phyloP scores from a whole-genome alignment of 1,139 yeast species.

The Geotrichum aggregatum region DNA sequence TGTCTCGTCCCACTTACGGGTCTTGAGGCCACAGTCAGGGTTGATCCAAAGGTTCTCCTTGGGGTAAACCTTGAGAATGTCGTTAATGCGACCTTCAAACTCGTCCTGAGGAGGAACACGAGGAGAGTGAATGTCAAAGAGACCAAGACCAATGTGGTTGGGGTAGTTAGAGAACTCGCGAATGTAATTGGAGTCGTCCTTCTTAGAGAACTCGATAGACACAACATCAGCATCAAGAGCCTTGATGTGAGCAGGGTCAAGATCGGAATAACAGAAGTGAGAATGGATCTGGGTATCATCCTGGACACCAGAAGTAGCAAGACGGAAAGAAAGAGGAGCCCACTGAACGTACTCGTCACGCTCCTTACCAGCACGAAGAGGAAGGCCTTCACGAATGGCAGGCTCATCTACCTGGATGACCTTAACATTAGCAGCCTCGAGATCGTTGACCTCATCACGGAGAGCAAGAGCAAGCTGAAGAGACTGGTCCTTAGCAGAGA shows the following conservation, averaged over 20 bases:
- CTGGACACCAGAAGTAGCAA: conserved; percentile 96
- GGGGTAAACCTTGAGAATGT: conserved; percentile 94
- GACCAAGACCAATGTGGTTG: conserved; percentile 98
- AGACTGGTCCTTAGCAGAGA: conserved; percentile 90
- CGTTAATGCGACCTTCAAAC: conserved; percentile 87
- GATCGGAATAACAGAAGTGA: conserved; percentile 99
- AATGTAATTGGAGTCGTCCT: conserved; percentile 97
- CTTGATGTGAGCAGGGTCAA: conserved; percentile 98
- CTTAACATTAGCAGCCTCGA: conserved; percentile 96
- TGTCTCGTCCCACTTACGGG: conserved; percentile 94
- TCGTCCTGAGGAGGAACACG: conserved; percentile 97
- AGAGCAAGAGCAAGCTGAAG: conserved; percentile 95
- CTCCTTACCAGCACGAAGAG: conserved; percentile 96
- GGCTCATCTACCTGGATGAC: conserved; percentile 99
- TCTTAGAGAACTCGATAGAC: conserved; percentile 98
- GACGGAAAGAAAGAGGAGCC: conserved; percentile 99
- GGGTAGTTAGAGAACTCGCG: conserved; percentile 97
- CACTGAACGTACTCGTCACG: conserved; percentile 94
- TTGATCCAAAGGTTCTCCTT: conserved; percentile 98
- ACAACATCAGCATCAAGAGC: conserved; percentile 99
- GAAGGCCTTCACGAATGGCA: conserved; percentile 99
- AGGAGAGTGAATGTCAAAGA: conserved; percentile 98
- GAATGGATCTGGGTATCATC: conserved; percentile 98
- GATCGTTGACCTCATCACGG: conserved; percentile 97
- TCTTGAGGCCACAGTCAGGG: conserved; percentile 99